phyloP scores from a whole-genome alignment of 768 basidiomycete genomes.

The Naganishia kalamii region DNA sequence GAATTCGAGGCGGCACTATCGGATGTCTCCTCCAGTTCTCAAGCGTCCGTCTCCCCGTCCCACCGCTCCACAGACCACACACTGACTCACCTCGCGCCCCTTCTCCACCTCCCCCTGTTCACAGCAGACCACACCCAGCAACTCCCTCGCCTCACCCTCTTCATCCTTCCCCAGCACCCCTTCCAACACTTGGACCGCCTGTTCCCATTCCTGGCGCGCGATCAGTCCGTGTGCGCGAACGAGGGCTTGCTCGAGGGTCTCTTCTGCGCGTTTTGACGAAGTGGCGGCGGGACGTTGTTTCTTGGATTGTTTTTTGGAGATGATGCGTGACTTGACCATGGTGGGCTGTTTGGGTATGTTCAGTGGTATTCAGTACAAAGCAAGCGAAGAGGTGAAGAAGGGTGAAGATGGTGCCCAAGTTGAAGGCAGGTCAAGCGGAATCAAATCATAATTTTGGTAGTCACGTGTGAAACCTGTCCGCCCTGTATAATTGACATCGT shows the following conservation, averaged over 20 bases:
- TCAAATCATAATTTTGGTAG: constrained; percentile 7
- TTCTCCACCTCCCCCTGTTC: constrained; percentile 70
- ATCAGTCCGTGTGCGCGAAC: constrained; percentile 13
- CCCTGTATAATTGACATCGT: not conserved
- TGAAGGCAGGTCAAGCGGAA: not conserved
- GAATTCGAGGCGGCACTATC: no score
- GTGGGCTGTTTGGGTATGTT: not conserved
- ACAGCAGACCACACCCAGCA: constrained; percentile 69
- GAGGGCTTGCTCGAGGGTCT: not conserved
- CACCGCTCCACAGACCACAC: no score
- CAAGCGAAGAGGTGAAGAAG: no score
- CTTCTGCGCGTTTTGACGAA: not conserved
- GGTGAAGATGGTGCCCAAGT: no score
- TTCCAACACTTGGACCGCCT: constrained; percentile 3
- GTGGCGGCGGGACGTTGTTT: not conserved
- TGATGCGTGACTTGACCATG: constrained; percentile 3
- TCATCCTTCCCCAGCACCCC: not conserved
- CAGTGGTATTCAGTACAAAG: not conserved
- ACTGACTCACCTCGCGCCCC: constrained; percentile 51
- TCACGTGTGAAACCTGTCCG: constrained; percentile 6
- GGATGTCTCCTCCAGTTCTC: no score
- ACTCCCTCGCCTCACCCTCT: constrained; percentile 52
- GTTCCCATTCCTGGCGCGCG: constrained; percentile 7
- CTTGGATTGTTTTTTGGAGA: not conserved
- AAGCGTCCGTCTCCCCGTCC: no score